Evolutionary conservation across 2,329 filamentous ascomycete genomes (phyloP), one percentile per base, ranked within the genome.

Genomic region (Arthrinium phaeospermum): DNA sequence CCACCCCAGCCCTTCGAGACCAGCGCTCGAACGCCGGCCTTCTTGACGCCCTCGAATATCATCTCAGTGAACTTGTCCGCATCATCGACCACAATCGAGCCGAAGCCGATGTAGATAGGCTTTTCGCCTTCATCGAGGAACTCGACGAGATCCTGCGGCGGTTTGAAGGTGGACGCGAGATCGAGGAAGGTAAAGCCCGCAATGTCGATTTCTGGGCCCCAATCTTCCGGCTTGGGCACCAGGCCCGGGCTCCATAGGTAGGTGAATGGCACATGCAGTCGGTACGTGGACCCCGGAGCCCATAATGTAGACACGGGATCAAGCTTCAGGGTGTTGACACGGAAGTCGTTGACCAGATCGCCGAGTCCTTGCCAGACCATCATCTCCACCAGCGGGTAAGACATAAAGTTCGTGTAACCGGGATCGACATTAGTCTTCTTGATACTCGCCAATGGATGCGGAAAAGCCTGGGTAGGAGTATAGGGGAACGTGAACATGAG

Each of bases 401-500:
- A 92, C 80, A 96, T 94, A 78, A 94, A 94, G 80, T 96, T 96
- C 16, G 91, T 90, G 78, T 94, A 93, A 27, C 89, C 90, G 1
- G 89, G 86, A 76, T 95, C 92, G 12, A 94, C 89, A 75, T 94
- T 94, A 22, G 88, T 90, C 73, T 88, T 88, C 78, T 92, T 93
- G 80, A 96, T 92, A 78, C 91, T 94, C 13, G 93, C 93, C 69
- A 96, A 80, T 0, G 94, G 93, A 79, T 96, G 93, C 0, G 93
- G 92, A 75, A 96, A 96, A 0, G 90, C 87, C 71, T 91, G 88
- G 0, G 93, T 95, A 0, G 93, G 92, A 0, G 91, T 93, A 77
- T 94, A 95, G 0, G 93, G 93, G 72, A 95, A 92, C 73, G 95
- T 98, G 80, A 98, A 98, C 92, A 97, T 96, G 74, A 98, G 84